Evolutionary conservation across 2,329 filamentous ascomycete species (phyloP), one percentile per base, ranked within the genome.

Genomic region (Coleophoma cylindrospora): DNA sequence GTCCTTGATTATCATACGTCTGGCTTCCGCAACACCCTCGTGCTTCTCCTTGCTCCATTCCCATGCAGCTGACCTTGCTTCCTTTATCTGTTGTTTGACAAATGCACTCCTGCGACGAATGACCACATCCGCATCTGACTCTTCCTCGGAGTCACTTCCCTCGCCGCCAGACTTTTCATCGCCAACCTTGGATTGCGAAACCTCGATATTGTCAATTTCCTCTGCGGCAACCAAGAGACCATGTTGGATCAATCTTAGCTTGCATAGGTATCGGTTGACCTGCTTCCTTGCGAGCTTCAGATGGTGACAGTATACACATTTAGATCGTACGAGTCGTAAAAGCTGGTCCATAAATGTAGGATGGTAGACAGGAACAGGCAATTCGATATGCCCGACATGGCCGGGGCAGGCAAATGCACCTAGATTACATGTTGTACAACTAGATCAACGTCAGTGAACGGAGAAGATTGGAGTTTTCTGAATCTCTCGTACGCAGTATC

Each of bases 261-360:
- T 91, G 75, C 90, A 96, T 40, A 80, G 73, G 64, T 89, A 94
- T 58, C 84, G 79, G 69, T 92, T 89, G 54, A 95, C 75, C 54
- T 89, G 81, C 48, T 84, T 80, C 45, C 84, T 80, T n/a, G 86
- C 77, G 66, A 96, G 78, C 64, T 87, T 89, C 58, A 99, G 84
- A 50, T 85, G 83, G 64, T 91, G 86, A 70, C 95, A 99, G 72
- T 96, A 96, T 52, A 86, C 80, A 67, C 94, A 99, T 68, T 92
- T 87, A 48, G 89, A 87, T 60, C 91, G 84, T 17, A 99, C 77
- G 43, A 99, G 76, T 41, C 89, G 86, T 56, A 95, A 81, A 47
- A 91, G 80, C 67, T 96, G 91, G 65, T 96, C 91, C 76, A 99
- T 87, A 64, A 96, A 97, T 2, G 91, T 87, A n/a, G 92, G 89